Evolutionary conservation across 805 yeast genomes (phyloP), one percentile per base, ranked within the genome.

Genomic region (Ogataea minuta): DNA sequence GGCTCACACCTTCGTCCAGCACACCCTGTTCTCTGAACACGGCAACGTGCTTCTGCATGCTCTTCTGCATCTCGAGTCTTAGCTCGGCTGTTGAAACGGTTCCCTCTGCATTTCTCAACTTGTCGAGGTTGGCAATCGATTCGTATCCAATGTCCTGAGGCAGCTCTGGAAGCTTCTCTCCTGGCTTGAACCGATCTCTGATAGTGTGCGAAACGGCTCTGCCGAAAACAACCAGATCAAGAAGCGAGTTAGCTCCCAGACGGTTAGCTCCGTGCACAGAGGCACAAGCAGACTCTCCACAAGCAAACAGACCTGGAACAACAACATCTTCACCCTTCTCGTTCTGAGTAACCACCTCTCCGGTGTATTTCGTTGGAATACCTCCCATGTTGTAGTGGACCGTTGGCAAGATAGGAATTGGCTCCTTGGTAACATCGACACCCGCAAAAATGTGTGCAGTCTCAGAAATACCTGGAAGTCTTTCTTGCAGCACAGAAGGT

Each of bases 331-430:
- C 80, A 56, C 99, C 99, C 51, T 76, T 71, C 61, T 77, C 91
- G 61, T 84, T 88, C 57, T 83, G 62, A 32, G 87, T 87, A 48
- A 91, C 64, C 37, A 81, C 97, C 72, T 91, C 97, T 74, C 98
- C 99, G 52, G 83, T 85, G 84, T 88, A 93, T 67, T 84, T 87
- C 53, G 99, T 93, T 67, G 99, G 99, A 53, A 91, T 87, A 81
- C 98, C 98, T 69, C 99, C 99, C 99, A 91, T 91, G 71, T 91
- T 91, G 76, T 93, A 91, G 71, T 91, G 99, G 46, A 93, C 99
- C 52, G 99, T 91, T 57, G 99, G 99, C 56, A 93, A 70, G 57
- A 91, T 90, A 57, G 98, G 99, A 65, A 93, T 93, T 61, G 99
- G 99, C 72, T 91, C 97, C 74, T 93, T 93, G 44, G 99, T 93